phyloP scores from a whole-genome alignment of 331 rosid genomes.

The Telfairia occidentalis region DNA sequence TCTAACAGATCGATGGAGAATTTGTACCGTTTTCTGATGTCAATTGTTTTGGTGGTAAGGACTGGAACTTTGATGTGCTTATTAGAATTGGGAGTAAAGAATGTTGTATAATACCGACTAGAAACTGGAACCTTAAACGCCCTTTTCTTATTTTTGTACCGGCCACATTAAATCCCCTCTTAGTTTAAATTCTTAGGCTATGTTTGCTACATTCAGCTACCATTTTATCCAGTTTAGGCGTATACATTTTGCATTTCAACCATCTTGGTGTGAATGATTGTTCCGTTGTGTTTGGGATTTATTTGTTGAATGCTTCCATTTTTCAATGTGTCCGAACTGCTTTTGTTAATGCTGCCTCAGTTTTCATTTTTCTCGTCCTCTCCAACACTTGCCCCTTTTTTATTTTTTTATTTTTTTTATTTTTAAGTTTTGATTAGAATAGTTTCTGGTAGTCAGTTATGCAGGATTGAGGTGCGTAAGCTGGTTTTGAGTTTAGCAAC shows the following conservation, averaged over 20 bases:
- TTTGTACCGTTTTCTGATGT: not conserved
- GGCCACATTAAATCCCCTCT: not conserved
- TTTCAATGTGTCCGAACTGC: not conserved
- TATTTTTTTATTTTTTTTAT: too few relatives aligned
- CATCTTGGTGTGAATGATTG: not conserved
- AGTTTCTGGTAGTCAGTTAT: not conserved
- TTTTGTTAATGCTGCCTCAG: not conserved
- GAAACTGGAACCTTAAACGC: not conserved
- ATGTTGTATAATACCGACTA: not conserved
- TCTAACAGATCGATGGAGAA: not conserved
- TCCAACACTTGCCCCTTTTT: not conserved
- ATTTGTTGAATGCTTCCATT: not conserved
- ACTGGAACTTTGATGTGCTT: not conserved
- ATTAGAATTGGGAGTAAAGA: slow-evolving; percentile 1
- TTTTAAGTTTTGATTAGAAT: not conserved
- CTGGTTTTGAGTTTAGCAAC: too few relatives aligned
- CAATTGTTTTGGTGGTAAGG: not conserved
- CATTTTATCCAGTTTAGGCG: slow-evolving; percentile 3
- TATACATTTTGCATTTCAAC: not conserved
- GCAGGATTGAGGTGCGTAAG: too few relatives aligned
- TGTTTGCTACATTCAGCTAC: not conserved
- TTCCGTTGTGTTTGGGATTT: not conserved
- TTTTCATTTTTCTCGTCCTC: not conserved
- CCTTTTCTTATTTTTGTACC: not conserved
- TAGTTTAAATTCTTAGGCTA: not conserved